Evolutionary conservation across 306 rosid genomes (phyloP).

Genomic region (Trifolium dubium): DNA sequence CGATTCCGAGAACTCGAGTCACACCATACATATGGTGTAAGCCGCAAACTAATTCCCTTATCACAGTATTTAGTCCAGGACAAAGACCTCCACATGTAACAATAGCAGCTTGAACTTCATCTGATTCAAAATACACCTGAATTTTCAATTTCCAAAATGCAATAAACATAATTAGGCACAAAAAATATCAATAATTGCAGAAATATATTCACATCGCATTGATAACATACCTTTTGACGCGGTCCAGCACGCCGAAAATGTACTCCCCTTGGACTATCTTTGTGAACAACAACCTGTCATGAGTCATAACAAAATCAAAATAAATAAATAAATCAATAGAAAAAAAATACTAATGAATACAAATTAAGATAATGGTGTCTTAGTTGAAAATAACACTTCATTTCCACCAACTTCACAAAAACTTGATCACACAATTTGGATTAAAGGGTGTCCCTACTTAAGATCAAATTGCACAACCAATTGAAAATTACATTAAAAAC

Average conservation of each 20-base stretch:
- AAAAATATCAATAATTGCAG: constrained; percentile 7
- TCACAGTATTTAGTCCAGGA: constrained; percentile 97
- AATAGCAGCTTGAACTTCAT: constrained; percentile 88
- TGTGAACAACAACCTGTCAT: constrained; percentile 77
- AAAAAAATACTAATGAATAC: neutral
- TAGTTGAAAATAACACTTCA: constrained; percentile 6
- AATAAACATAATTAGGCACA: neutral
- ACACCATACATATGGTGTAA: constrained; percentile 91
- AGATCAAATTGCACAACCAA: neutral
- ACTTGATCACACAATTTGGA: constrained; percentile 1
- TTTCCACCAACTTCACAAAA: constrained; percentile 33
- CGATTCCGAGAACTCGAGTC: constrained; percentile 78
- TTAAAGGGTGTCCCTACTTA: too few species aligned
- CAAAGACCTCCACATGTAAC: constrained; percentile 99
- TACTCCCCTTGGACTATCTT: constrained; percentile 76
- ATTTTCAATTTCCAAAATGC: constrained; percentile 23
- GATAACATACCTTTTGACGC: constrained; percentile 70
- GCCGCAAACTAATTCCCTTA: constrained; percentile 91
- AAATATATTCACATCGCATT: constrained; percentile 5
- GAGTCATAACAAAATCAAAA: constrained; percentile 19
- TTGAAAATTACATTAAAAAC: constrained; percentile 11
- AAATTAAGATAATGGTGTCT: neutral
- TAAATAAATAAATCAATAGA: neutral
- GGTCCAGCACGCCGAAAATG: constrained; percentile 99
- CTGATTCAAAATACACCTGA: constrained; percentile 82